phyloP scores from a whole-genome alignment of 2,329 filamentous ascomycete genomes.

The Diaporthe citrichinensis region DNA sequence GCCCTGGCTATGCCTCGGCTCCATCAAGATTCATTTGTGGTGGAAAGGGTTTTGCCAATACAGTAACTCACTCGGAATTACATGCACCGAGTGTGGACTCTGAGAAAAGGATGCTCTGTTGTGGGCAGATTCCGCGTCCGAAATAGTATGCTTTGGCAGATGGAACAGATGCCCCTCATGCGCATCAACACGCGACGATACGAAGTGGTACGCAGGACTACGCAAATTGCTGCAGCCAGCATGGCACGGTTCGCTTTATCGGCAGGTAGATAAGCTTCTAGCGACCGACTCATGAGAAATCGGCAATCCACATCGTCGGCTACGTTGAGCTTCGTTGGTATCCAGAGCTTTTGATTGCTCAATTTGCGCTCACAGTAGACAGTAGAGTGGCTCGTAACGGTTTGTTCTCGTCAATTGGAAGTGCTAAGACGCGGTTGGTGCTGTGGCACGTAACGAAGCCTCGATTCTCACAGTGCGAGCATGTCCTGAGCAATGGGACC shows the following conservation, averaged over 20 bases:
- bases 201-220: neutral
- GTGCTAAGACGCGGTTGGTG: no score
- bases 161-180: slow-evolving; percentile 20
- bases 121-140: neutral
- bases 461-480: neutral
- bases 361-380: neutral
- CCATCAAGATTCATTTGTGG: neutral
- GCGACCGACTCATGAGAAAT: slow-evolving; percentile 6
- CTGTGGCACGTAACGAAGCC: neutral
- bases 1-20: neutral
- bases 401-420: neutral
- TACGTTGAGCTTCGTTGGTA: neutral
- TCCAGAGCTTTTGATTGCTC: neutral
- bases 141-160: slow-evolving; percentile 17
- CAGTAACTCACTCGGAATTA: neutral
- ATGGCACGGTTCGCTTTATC: slow-evolving; percentile 8
- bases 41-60: neutral
- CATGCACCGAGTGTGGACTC: neutral
- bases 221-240: slow-evolving; percentile 22
- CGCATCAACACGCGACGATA: slow-evolving; percentile 15
- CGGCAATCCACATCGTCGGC: neutral
- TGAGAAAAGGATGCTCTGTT: neutral
- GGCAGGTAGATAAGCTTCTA: slow-evolving; percentile 19
- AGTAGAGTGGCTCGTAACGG: neutral
- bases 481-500: neutral